Conservation (phyloP, 148 eudicot species). For the Diospyros kaki region DNA sequence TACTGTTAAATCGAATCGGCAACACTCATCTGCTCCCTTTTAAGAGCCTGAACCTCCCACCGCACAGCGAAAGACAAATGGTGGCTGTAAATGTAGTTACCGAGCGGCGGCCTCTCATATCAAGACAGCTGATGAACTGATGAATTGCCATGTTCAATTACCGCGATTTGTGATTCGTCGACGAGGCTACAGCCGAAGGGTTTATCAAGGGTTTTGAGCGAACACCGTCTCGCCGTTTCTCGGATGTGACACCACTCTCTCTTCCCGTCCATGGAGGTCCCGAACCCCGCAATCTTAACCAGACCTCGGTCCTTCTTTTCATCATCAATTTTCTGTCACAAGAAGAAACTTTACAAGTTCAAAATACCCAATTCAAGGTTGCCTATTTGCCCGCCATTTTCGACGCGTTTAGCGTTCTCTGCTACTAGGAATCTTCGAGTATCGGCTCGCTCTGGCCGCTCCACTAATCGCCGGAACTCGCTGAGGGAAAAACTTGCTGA, state of each 20-base stretch:
- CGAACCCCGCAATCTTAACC: constrained; percentile 19
- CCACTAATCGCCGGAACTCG: constrained; percentile 50
- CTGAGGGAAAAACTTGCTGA: constrained; percentile 62
- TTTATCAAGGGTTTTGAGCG: constrained; percentile 6
- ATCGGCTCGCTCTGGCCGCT: constrained; percentile 48
- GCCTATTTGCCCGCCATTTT: constrained; percentile 14
- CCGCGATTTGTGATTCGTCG: too few relatives aligned
- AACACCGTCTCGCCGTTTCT: background rate
- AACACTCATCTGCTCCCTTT: too few relatives aligned
- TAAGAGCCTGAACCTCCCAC: too few relatives aligned
- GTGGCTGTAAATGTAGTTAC: background rate
- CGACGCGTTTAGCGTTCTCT: constrained; percentile 17
- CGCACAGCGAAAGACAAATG: too few relatives aligned
- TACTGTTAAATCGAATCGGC: too few relatives aligned
- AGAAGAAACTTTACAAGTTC: constrained; percentile 24
- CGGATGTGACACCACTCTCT: background rate
- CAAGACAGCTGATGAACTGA: background rate
- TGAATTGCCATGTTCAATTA: background rate
- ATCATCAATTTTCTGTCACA: constrained; percentile 17
- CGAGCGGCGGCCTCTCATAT: background rate
- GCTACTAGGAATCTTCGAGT: constrained; percentile 27
- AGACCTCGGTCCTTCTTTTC: constrained; percentile 9
- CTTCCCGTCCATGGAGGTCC: constrained; percentile 34
- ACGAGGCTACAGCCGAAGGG: background rate
- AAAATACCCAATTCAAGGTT: constrained; percentile 23